Conservation (phyloP, 1,284 basidiomycete species). For the Mycena sp. region DNA sequence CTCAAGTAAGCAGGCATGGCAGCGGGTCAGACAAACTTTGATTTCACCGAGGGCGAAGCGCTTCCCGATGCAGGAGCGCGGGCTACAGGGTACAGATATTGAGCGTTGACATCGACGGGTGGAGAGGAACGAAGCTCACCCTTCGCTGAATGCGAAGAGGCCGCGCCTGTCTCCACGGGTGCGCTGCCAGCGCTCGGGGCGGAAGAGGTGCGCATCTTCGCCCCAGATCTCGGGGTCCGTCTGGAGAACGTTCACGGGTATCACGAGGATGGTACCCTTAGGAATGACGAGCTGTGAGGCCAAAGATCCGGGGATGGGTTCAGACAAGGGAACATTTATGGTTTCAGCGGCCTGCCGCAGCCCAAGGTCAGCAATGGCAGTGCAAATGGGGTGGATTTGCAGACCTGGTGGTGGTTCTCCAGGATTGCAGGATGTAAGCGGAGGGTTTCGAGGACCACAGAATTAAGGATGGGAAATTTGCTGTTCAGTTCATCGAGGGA, state of each 20-base stretch:
- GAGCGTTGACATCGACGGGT: background rate
- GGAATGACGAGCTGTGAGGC: conserved; percentile 56
- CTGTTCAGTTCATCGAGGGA: conserved; percentile 60
- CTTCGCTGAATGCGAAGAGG: conserved; percentile 64
- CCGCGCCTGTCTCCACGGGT: conserved; percentile 46
- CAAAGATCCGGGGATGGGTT: conserved; percentile 54
- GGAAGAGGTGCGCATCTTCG: conserved; percentile 61
- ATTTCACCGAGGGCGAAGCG: conserved; percentile 64
- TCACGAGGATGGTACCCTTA: conserved; percentile 61
- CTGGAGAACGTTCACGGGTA: conserved; percentile 68
- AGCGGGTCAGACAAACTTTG: conserved; percentile 47
- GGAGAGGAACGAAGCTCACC: conserved; percentile 45
- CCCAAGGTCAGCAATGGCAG: background rate
- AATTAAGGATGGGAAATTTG: conserved; percentile 60
- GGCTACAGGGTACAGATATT: conserved; percentile 45
- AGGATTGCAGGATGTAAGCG: conserved; percentile 66
- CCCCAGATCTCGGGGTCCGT: conserved; percentile 64
- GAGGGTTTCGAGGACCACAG: conserved; percentile 65
- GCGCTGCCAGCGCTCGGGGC: conserved; percentile 66
- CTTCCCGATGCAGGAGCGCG: conserved; percentile 64
- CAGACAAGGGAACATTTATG: conserved; percentile 57
- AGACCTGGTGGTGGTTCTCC: conserved; percentile 67
- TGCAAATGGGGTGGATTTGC: background rate
- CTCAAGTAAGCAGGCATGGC: background rate
- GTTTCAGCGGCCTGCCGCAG: conserved; percentile 54